A percentile compares a stretch with the other conserved stretches of the same genome.
These are phyloP conservation scores for Candida albicans DNA, from an alignment of 1,139 yeast species.

Conservation along the genomic window DNA sequence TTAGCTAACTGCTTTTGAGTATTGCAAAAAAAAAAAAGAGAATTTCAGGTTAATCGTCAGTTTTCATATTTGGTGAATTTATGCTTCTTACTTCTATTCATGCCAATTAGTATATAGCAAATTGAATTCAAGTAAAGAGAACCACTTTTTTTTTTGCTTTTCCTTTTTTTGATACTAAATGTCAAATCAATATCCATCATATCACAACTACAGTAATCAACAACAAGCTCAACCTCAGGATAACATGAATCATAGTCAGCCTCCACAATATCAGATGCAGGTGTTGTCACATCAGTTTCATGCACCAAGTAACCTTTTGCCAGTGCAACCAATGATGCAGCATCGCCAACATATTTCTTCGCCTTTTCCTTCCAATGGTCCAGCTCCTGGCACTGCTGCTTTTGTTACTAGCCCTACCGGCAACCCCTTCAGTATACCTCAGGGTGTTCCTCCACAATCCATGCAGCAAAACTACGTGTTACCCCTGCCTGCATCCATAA, in stretches of 20 bases:
- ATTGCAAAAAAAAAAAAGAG: too few relatives aligned
- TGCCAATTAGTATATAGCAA: too few relatives aligned
- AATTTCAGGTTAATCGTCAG: too few relatives aligned
- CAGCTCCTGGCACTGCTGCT: background rate
- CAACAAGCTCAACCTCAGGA: background rate
- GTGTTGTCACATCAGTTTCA: background rate
- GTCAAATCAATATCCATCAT: background rate
- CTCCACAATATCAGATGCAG: background rate
- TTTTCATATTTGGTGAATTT: too few relatives aligned
- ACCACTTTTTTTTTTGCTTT: background rate
- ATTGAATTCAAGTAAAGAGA: too few relatives aligned
- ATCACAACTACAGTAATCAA: background rate
- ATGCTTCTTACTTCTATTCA: too few relatives aligned
- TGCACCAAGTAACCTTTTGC: background rate
- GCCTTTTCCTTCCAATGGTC: background rate
- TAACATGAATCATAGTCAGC: background rate
- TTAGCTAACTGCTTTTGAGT: too few relatives aligned
- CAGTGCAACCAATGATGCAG: background rate
- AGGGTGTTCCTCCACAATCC: slow-evolving; percentile 6
- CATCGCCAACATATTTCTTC: background rate
- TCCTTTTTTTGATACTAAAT: background rate
- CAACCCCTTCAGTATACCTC: slow-evolving; percentile 2
- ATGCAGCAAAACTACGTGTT: slow-evolving; percentile 2
- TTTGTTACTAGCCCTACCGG: background rate
- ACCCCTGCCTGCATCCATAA: slow-evolving; percentile 1